These are phyloP conservation scores for Botryosphaeria dothidea DNA, from an alignment of 2,329 filamentous ascomycete species.

Conservation along the genomic window DNA sequence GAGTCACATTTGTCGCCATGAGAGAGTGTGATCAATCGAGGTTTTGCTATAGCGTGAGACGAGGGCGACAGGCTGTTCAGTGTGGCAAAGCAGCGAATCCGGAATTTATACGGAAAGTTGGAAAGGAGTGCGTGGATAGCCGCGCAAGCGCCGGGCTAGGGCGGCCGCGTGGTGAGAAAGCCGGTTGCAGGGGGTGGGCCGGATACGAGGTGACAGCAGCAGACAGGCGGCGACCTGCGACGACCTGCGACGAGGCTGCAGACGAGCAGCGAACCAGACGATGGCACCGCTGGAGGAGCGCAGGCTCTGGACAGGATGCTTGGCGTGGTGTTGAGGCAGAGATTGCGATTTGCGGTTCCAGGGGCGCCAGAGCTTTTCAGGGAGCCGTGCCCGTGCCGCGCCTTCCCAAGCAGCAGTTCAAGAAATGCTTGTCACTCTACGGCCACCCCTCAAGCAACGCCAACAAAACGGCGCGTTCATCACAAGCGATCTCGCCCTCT, in stretches of 20 bases:
- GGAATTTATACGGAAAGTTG: background rate
- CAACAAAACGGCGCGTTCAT: conserved; percentile 1
- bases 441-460: background rate
- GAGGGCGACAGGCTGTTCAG: too few species aligned
- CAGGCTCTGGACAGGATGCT: background rate
- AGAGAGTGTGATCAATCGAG: too few species aligned
- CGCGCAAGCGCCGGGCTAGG: background rate
- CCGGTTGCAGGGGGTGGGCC: background rate
- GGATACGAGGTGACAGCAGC: conserved; percentile 5
- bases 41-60: too few species aligned
- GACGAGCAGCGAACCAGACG: background rate
- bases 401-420: background rate
- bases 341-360: background rate
- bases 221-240: too few species aligned
- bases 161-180: background rate
- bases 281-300: background rate
- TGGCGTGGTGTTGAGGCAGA: conserved; percentile 18
- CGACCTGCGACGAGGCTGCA: too few species aligned
- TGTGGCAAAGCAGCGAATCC: too few species aligned
- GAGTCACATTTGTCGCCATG: too few species aligned
- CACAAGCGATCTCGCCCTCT: background rate
- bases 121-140: background rate
- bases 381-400: conserved; percentile 5
- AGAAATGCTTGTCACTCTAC: conserved; percentile 7
- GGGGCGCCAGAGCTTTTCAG: background rate